Conservation (phyloP, 106 monocot genomes). For the Dendrobium catenatum region DNA sequence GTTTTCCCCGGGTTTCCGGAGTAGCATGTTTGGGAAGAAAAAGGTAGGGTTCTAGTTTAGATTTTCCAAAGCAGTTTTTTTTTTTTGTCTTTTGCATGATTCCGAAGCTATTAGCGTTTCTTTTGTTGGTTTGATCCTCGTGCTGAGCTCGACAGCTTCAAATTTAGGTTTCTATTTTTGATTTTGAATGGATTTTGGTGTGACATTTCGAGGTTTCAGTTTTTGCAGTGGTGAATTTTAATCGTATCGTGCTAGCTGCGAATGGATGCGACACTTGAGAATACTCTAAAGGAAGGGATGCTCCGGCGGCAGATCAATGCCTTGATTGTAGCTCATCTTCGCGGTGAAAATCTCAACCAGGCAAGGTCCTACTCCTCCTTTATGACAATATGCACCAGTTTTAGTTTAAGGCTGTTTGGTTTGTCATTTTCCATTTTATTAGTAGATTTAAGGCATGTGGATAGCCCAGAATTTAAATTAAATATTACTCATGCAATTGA, state of each 20-base stretch:
- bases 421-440: background rate
- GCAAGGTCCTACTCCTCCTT: slow-evolving; percentile 16
- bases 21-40: no score
- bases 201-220: no score
- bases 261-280: slow-evolving; percentile 57
- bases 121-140: no score
- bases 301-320: slow-evolving; percentile 70
- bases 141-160: no score
- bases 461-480: background rate
- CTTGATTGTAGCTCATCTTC: slow-evolving; percentile 79
- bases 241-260: background rate
- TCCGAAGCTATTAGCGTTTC: no score
- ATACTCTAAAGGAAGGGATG: slow-evolving; percentile 62
- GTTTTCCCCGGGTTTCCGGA: no score
- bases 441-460: background rate
- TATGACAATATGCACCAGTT: background rate
- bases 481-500: background rate
- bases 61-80: no score
- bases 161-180: no score
- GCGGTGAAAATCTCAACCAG: slow-evolving; percentile 58
- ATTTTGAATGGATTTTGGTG: no score
- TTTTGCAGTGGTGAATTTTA: background rate
- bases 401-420: slow-evolving; percentile 2
- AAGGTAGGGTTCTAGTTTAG: no score
- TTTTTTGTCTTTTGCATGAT: no score